These are phyloP conservation scores for Croton laevigatus DNA, from an alignment of 441 rosid species.

Conservation along the genomic window DNA sequence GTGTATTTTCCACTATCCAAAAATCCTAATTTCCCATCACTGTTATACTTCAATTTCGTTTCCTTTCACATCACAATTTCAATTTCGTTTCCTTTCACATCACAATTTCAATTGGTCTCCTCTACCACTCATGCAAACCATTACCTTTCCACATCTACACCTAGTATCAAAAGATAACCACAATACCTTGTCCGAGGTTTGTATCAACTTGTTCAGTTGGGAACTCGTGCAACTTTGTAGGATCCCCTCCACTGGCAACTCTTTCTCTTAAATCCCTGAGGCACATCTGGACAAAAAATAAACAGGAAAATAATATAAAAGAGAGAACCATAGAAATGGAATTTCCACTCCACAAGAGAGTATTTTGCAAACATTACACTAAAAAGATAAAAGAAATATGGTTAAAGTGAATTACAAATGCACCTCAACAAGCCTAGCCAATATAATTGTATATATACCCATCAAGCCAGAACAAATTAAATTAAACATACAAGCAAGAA, in stretches of 20 bases:
- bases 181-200: slow-evolving; percentile 51
- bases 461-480: not conserved
- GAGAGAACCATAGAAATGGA: not conserved
- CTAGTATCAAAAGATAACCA: not conserved
- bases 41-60: too few species aligned
- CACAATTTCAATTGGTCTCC: too few species aligned
- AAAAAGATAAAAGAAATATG: too few species aligned
- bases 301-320: slow-evolving; percentile 4
- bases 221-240: slow-evolving; percentile 58
- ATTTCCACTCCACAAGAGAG: not conserved
- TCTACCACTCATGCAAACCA: too few species aligned
- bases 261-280: slow-evolving; percentile 75
- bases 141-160: too few species aligned
- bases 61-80: too few species aligned
- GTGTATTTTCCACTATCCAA: too few species aligned
- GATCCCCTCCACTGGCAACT: slow-evolving; percentile 84
- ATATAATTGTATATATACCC: not conserved
- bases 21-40: too few species aligned
- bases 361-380: not conserved
- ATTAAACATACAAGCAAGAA: not conserved
- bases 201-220: slow-evolving; percentile 34
- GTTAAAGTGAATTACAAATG: not conserved
- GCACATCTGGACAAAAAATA: slow-evolving; percentile 47
- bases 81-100: too few species aligned
- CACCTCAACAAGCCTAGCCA: not conserved